phyloP scores from a whole-genome alignment of 768 basidiomycete genomes.

The Royoungia palumana region DNA sequence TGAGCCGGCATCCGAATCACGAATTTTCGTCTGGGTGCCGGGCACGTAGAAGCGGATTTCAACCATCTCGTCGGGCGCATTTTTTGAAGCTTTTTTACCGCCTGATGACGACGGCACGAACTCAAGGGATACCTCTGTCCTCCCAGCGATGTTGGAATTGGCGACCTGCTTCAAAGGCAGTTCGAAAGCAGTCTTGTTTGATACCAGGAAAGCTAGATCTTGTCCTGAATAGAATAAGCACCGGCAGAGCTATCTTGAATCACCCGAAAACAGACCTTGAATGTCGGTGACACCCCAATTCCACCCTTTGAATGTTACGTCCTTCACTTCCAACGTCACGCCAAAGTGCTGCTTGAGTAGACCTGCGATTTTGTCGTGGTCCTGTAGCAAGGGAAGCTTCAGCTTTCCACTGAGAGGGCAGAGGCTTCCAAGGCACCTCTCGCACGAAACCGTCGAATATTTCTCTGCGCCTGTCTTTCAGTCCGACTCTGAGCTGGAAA shows the following conservation, averaged over 20 bases:
- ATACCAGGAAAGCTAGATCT: slow-evolving; percentile 88
- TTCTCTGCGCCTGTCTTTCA: slow-evolving; percentile 73
- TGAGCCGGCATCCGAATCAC: slow-evolving; percentile 69
- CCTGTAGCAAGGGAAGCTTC: slow-evolving; percentile 42
- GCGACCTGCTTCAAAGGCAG: slow-evolving; percentile 82
- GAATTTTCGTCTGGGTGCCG: slow-evolving; percentile 61
- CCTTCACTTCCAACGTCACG: slow-evolving; percentile 79
- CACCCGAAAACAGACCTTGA: slow-evolving; percentile 57
- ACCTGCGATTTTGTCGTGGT: slow-evolving; percentile 81
- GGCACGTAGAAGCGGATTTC: slow-evolving; percentile 98
- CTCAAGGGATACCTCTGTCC: slow-evolving; percentile 98
- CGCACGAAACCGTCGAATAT: slow-evolving; percentile 93
- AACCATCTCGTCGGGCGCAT: slow-evolving; percentile 76
- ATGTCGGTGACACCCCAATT: slow-evolving; percentile 98
- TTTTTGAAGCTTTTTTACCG: slow-evolving; percentile 41
- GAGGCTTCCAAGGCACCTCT: slow-evolving; percentile 51
- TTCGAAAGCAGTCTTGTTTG: slow-evolving; percentile 85
- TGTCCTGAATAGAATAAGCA: slow-evolving; percentile 51
- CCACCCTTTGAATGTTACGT: slow-evolving; percentile 91
- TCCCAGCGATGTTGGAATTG: slow-evolving; percentile 97
- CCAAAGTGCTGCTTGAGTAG: slow-evolving; percentile 86
- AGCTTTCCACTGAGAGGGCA: background rate
- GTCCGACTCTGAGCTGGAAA: slow-evolving; percentile 83
- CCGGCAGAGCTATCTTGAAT: background rate
- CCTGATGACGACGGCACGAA: slow-evolving; percentile 55